Evolutionary conservation across 495 filamentous ascomycete genomes (phyloP), one percentile per base, ranked within the genome.

Genomic region (Parmelia sp.): DNA sequence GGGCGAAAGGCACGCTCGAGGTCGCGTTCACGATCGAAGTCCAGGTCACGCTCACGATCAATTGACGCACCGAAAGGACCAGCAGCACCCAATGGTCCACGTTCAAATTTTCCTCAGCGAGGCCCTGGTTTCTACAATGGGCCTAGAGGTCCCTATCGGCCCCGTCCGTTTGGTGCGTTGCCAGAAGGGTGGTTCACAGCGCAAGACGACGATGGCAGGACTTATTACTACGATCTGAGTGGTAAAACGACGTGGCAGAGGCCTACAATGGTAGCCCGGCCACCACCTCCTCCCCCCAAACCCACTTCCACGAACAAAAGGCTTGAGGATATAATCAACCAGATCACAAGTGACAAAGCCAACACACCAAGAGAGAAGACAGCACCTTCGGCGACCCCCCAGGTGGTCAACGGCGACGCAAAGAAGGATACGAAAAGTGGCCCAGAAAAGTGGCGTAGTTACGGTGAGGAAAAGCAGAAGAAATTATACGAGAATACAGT

Each of bases 401-500:
- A 80, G 56, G 73, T 76, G 15, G 56, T 58, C 3, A 67, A 67
- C 8, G 82, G 78, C 31, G 83, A 83, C 17, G 75, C 78, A 14
- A 80, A 80, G 8, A 83, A 85, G 51, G 84, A 88, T 62, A 83
- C 83, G 59, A 89, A 86, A 71, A 83, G 84, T 64, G 75, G 76
- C 11, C 74, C 73, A 42, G 90, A 94, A 62, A 92, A 90, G 74
- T 97, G 92, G 92, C 82, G 85, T 67, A 86, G 82, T 70, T 82
- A 87, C 62, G 79, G 86, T 23, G 77, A 90, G 66, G 91, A 96
- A 61, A 96, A 96, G 74, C 88, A 91, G 73, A 93, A 90, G 82
- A 95, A 90, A 76, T 78, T 95, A 5, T 97, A 96, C 68, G 91
- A 96, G 73, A 91, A 91, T 71, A 93, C 92, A 23, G 91, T 94